These are phyloP conservation scores for Schizochytrium sp. DNA, from an alignment of 108 stramenopile species.

Conservation along the genomic window DNA sequence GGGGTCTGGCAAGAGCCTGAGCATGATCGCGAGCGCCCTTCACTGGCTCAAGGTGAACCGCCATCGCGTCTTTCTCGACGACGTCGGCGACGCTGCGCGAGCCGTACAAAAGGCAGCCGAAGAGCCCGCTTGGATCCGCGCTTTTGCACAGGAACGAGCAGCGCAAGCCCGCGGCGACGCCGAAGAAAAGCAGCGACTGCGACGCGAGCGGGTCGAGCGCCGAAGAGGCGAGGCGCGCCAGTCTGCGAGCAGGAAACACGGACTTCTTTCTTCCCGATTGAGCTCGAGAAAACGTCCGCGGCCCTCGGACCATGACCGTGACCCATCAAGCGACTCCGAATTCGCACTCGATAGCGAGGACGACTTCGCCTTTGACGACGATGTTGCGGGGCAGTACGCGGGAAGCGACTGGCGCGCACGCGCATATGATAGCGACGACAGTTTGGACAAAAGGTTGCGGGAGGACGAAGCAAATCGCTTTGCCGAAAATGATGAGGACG, in stretches of 20 bases:
- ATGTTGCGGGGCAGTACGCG: no score
- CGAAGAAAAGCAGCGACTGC: not conserved
- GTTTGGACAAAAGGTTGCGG: not conserved
- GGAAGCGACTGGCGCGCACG: no score
- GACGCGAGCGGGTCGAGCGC: not conserved
- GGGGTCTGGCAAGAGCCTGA: slow-evolving; percentile 46
- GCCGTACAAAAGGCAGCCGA: not conserved
- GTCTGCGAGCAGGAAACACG: not conserved
- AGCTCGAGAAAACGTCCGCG: not conserved
- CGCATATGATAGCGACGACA: not conserved
- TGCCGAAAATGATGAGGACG: not conserved
- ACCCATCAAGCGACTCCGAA: not conserved
- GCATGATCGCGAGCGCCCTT: slow-evolving; percentile 43
- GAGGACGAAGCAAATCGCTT: not conserved
- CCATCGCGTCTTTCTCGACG: not conserved
- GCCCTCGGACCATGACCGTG: not conserved
- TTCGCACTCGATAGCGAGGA: not conserved
- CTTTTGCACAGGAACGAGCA: not conserved
- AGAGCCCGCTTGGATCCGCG: not conserved
- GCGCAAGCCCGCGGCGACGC: not conserved
- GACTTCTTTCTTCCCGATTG: not conserved
- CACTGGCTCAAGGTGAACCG: slow-evolving; percentile 39
- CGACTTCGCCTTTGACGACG: no score
- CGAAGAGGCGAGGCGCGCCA: not conserved
- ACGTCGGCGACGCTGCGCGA: slow-evolving; percentile 14